phyloP scores from a whole-genome alignment of 441 rosid genomes.

The Euphorbia celastroides region DNA sequence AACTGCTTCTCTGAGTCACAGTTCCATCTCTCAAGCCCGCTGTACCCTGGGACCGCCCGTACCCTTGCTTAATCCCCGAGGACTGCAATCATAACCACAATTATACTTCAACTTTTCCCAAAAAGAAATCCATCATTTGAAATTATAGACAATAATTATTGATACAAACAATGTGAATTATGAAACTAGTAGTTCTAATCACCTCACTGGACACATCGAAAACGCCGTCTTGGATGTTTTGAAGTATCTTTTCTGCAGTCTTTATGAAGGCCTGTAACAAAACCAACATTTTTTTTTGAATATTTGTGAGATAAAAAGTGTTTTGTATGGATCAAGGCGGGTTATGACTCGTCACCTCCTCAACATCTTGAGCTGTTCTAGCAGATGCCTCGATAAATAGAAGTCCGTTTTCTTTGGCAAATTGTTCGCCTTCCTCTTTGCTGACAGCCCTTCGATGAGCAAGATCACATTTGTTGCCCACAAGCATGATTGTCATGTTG shows the following conservation, averaged over 20 bases:
- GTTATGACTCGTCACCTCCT: conserved; percentile 52
- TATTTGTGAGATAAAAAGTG: too few species aligned
- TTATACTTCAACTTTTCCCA: too few species aligned
- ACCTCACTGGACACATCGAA: conserved; percentile 92
- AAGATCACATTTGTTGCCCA: conserved; percentile 94
- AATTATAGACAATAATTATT: too few species aligned
- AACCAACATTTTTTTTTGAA: not conserved
- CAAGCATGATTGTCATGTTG: conserved; percentile 95
- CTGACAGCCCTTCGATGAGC: conserved; percentile 94
- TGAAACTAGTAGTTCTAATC: not conserved
- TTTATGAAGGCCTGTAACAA: conserved; percentile 66
- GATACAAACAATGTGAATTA: not conserved
- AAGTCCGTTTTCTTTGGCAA: conserved; percentile 94
- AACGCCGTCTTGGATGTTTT: conserved; percentile 89
- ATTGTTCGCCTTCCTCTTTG: conserved; percentile 94
- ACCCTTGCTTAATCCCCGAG: conserved; percentile 89
- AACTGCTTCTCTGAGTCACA: conserved; percentile 67
- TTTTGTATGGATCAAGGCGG: not conserved
- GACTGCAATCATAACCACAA: conserved; percentile 38
- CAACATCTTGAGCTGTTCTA: conserved; percentile 95
- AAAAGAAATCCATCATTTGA: too few species aligned
- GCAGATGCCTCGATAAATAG: conserved; percentile 99
- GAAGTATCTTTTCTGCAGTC: conserved; percentile 83
- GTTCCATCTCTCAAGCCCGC: conserved; percentile 80
- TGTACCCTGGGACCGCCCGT: conserved; percentile 77